A percentile compares a stretch with the other conserved stretches of the same genome.
phyloP scores from a whole-genome alignment of 352 stramenopile species.

The Pythium sukuiense region DNA sequence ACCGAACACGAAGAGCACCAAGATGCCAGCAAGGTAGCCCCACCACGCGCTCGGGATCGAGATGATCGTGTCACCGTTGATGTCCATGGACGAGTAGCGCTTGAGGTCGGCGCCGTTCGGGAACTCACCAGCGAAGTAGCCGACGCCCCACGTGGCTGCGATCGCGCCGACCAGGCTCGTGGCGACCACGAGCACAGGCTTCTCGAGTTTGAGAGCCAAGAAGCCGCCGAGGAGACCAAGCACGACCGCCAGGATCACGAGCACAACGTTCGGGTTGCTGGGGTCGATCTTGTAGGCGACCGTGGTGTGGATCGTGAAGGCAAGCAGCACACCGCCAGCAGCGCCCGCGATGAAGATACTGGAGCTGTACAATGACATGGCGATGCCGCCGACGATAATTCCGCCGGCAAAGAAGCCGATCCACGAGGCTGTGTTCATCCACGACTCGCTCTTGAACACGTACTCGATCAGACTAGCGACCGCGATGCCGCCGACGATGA shows the following conservation, averaged over 20 bases:
- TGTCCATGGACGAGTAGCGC: slow-evolving; percentile 33
- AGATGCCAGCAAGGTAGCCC: slow-evolving; percentile 52
- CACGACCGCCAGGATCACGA: slow-evolving; percentile 47
- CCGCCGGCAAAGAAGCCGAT: slow-evolving; percentile 50
- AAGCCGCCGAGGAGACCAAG: slow-evolving; percentile 39
- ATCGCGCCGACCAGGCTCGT: slow-evolving; percentile 49
- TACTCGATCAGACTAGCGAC: slow-evolving; percentile 35
- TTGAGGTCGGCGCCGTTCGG: slow-evolving; percentile 50
- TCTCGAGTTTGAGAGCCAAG: slow-evolving; percentile 49
- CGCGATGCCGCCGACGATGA: slow-evolving; percentile 41
- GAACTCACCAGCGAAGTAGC: slow-evolving; percentile 61
- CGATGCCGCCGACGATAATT: slow-evolving; percentile 32
- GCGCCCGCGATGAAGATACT: slow-evolving; percentile 50
- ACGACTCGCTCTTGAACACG: slow-evolving; percentile 30
- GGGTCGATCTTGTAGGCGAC: slow-evolving; percentile 38
- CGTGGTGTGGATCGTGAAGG: slow-evolving; percentile 49
- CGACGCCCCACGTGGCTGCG: slow-evolving; percentile 44
- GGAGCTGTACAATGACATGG: slow-evolving; percentile 43
- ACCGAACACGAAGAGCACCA: slow-evolving; percentile 51
- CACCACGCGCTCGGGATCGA: slow-evolving; percentile 58
- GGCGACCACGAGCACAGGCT: slow-evolving; percentile 52
- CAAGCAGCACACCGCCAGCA: slow-evolving; percentile 37
- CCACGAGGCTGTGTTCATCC: slow-evolving; percentile 47
- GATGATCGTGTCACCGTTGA: slow-evolving; percentile 34
- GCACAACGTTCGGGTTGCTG: slow-evolving; percentile 38